Base-by-base conservation (phyloP, 2,329 filamentous ascomycete species). In the Plenodomus tracheiphilus region DNA sequence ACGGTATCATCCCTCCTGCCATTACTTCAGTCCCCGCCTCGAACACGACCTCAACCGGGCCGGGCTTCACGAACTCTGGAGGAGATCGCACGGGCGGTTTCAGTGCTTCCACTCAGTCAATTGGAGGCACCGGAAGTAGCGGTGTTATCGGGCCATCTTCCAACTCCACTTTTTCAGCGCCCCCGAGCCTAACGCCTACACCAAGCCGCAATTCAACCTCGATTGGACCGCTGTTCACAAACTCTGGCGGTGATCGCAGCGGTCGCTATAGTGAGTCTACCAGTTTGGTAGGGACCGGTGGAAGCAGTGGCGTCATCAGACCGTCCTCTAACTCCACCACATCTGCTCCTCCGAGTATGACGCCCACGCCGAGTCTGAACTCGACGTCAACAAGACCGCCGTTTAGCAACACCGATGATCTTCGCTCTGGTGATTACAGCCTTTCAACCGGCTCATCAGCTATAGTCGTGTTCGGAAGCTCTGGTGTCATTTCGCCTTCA, bases 91-190 rank as follows among this genome's bases (percentile, higher is more conserved):
- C 38, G 9, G 25, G 25, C 13, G 21, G 19, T 4, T 46, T 38
- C 11, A 43, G 30, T 21, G 36, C 39, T 9, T 41, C 25, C 11
- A 15, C 11, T 15, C 28, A 32, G 28, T 11, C 28, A 10, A 32
- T 32, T 15, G 11, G 8, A 15, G 28, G 28, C 15, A 40, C 48
- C 13, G 43, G 20, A 13, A 44, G 32, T 18, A 46, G 32, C 25
- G 42, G 34, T 17, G 40, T 49, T 10, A 44, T 41, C n/a, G 22
- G 20, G 13, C 38, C 39, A 25, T 42, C 20, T 16, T 18, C 48
- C 36, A 41, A 41, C 34, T 39, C 51, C n/a, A 39, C 51, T 13
- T 20, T 42, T 30, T 46, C 49, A 10, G 18, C 22, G 8, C 43
- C 46, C 35, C 20, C 36, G 30, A 46, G 13, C 22, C 15, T 6